These are phyloP conservation scores for Aspergillus sclerotialis DNA, from an alignment of 2,329 filamentous ascomycete species.

Conservation along the genomic window DNA sequence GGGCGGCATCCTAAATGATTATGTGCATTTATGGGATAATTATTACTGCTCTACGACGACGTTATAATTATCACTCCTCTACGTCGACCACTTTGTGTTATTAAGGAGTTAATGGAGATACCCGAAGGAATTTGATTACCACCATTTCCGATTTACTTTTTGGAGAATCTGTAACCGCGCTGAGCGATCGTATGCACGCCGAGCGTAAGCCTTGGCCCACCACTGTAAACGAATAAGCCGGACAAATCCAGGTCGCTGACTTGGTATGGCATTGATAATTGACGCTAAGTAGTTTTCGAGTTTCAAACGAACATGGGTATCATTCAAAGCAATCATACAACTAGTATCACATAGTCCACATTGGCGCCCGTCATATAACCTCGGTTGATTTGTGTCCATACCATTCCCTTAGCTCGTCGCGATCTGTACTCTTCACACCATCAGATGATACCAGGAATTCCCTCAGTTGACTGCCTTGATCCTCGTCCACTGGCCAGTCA, in stretches of 20 bases:
- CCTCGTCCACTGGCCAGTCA: constrained; percentile 75
- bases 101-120: constrained; percentile 3
- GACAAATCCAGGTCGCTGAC: too few relatives aligned
- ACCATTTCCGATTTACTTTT: too few relatives aligned
- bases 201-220: too few relatives aligned
- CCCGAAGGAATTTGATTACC: background rate
- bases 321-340: constrained; percentile 17
- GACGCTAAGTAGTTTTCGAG: background rate
- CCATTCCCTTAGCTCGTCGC: constrained; percentile 74
- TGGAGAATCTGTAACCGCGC: too few relatives aligned
- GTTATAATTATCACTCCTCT: constrained; percentile 17
- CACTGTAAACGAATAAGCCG: too few relatives aligned
- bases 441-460: constrained; percentile 59
- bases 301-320: constrained; percentile 14
- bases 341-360: constrained; percentile 11
- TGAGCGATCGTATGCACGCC: too few relatives aligned
- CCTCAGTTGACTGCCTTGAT: constrained; percentile 63
- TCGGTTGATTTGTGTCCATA: constrained; percentile 67
- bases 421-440: constrained; percentile 38
- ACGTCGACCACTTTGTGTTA: background rate
- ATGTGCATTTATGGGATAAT: constrained; percentile 96
- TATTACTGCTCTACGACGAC: constrained; percentile 79
- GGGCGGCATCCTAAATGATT: constrained; percentile 84
- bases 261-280: constrained; percentile 3
- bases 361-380: constrained; percentile 51